A percentile compares a stretch with the other conserved stretches of the same genome.
Conservation (phyloP, 108 stramenopile genomes). For the Skeletonema potamos region DNA sequence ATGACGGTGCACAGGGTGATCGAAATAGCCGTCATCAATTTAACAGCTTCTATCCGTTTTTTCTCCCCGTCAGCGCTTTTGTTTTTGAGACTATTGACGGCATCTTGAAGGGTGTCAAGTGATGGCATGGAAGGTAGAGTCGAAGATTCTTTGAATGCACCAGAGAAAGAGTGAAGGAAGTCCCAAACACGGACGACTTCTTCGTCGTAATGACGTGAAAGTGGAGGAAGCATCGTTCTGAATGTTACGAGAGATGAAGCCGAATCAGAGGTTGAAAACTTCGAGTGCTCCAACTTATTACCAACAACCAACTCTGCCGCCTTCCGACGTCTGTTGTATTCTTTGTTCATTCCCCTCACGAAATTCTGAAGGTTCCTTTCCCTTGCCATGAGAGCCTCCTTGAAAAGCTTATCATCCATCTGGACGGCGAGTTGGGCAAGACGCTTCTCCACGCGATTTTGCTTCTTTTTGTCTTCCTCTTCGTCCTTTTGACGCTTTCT, state of each 20-base stretch:
- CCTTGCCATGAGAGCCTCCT: slow-evolving; percentile 71
- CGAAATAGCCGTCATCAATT: slow-evolving; percentile 58
- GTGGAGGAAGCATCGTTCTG: slow-evolving; percentile 48
- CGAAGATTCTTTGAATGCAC: slow-evolving; percentile 52
- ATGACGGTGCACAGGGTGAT: slow-evolving; percentile 70
- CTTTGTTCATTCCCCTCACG: slow-evolving; percentile 65
- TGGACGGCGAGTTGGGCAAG: slow-evolving; percentile 62
- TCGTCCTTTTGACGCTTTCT: slow-evolving; percentile 66
- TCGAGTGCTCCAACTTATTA: slow-evolving; percentile 34
- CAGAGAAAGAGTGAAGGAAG: slow-evolving; percentile 71
- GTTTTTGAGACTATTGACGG: slow-evolving; percentile 50
- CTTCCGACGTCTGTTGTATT: slow-evolving; percentile 68
- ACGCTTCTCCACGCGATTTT: slow-evolving; percentile 70
- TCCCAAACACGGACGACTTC: slow-evolving; percentile 82
- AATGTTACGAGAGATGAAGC: slow-evolving; percentile 21
- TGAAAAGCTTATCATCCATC: slow-evolving; percentile 79
- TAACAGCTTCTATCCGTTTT: slow-evolving; percentile 48
- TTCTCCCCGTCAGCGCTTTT: neutral
- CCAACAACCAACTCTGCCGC: slow-evolving; percentile 67
- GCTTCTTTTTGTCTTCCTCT: slow-evolving; percentile 78
- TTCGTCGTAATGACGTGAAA: slow-evolving; percentile 67
- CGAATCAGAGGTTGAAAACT: slow-evolving; percentile 4
- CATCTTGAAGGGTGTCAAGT: slow-evolving; percentile 70
- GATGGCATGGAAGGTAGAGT: slow-evolving; percentile 52
- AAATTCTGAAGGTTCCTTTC: slow-evolving; percentile 66